phyloP scores from a whole-genome alignment of 2,329 filamentous ascomycete species.

The Aspergillus sp. region DNA sequence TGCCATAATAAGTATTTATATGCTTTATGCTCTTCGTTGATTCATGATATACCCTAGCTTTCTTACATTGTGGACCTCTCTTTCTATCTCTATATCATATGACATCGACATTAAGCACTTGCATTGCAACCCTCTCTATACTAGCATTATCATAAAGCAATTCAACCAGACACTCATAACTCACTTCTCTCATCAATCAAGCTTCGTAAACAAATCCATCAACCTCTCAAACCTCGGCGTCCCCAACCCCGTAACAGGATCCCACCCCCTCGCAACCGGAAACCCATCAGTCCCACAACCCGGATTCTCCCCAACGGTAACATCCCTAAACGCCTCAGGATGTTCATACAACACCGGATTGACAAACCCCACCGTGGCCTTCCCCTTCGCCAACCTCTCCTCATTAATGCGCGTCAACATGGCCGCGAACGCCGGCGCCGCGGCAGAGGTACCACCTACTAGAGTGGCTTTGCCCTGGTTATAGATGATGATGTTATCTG shows the following conservation, averaged over 20 bases:
- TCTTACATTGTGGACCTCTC: no score
- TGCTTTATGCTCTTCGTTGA: no score
- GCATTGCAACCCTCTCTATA: no score
- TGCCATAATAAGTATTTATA: no score
- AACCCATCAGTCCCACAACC: conserved; percentile 37
- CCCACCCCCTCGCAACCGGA: conserved; percentile 30
- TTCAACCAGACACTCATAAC: no score
- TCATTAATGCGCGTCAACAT: conserved; percentile 60
- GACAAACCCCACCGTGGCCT: conserved; percentile 56
- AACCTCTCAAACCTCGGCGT: conserved; percentile 37
- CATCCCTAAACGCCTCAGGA: conserved; percentile 35
- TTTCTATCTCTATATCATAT: no score
- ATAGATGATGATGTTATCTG: conserved; percentile 38
- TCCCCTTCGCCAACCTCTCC: conserved; percentile 52
- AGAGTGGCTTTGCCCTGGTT: conserved; percentile 23
- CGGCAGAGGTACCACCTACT: conserved; percentile 45
- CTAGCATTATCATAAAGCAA: no score
- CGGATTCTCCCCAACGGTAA: conserved; percentile 33
- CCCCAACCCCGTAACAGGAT: conserved; percentile 40
- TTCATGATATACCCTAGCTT: no score
- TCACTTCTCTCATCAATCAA: neutral
- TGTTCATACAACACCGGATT: conserved; percentile 47
- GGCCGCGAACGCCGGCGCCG: conserved; percentile 57
- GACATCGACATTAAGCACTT: no score
- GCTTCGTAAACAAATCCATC: conserved; percentile 35